Base-by-base conservation (phyloP, 805 yeast genomes). In the Candida ponderosae region DNA sequence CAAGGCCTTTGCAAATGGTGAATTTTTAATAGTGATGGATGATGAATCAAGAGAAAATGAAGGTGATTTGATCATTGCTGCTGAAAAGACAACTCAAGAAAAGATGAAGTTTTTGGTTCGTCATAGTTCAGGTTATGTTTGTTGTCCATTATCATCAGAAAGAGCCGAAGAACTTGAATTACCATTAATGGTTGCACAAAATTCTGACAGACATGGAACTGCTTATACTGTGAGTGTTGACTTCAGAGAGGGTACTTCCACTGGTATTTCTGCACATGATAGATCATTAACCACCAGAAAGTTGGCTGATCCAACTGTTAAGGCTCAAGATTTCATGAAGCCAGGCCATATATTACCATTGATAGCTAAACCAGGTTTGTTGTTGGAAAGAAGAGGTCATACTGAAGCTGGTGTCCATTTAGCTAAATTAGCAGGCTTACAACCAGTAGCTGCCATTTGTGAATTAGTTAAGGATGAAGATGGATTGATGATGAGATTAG, bases 331-430 rank as follows among this genome's bases (percentile, higher is more conserved):
- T 41, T 85, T 93, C 56, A 65, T 85, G 55, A 77, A 83, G 51
- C 99, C 99, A 0, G 99, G 99, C 15, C 99, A 93, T 55, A 66
- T 93, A 23, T 76, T 90, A 46, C 99, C 98, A 3, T 70, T 93
- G 50, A 73, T 97, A 49, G 97, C 97, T 3, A 83, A 72, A 17
- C 83, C 83, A 18, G 95, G 96, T 1, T 80, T 95, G 36, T 76
- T 93, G 40, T 66, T 78, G 39, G 63, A 66, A 35, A 82, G 99
- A 68, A 69, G 84, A 40, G 99, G 99, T 14, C 99, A 93, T 58
- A 93, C 99, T 10, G 99, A 93, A 64, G 97, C 98, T 15, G 88
- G 87, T 20, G 95, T 93, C 8, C 95, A 90, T 55, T 68, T 93
- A 45, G 80, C 95, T 55, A 64, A 66, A 51, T 67, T 89, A 51